Base-by-base conservation (phyloP, 495 filamentous ascomycete species). In the Daldinia caldariorum region DNA sequence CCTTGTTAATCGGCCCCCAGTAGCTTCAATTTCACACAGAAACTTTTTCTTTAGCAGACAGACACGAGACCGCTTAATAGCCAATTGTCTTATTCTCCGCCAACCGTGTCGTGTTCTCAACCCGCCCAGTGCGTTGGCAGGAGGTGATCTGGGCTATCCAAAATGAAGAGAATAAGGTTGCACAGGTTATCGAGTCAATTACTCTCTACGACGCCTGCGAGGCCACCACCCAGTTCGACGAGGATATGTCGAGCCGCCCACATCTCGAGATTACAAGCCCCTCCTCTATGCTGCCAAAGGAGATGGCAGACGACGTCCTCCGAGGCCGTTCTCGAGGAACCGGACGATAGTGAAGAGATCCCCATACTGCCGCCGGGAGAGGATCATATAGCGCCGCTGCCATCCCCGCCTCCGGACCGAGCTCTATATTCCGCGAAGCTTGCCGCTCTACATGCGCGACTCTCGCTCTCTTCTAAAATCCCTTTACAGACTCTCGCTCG, bases 391-490 rank as follows among this genome's bases (percentile, higher is more conserved):
- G n/a, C 26, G 50, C 50, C 64, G 4, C 63, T 84, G 37, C 87
- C 91, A 65, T 94, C 91, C 74, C 93, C 90, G 69, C 86, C 84
- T 61, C 87, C 89, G 63, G 82, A 86, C 70, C 83, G 83, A 67
- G 90, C 94, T n/a, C 78, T 84, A 59, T 75, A 81, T 65, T 97
- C 95, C 58, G 89, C 94, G 61, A 97, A 97, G 83, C 91, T 99
- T 74, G 89, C 94, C 68, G 93, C 95, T 62, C 89, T 99, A 35
- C 94, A 97, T 80, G 91, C 94, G 75, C 94, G 95, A 74, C 90
- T 99, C 53, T 88, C 88, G 58, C 89, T 99, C 64, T 89, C 94
- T 34, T 83, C 87, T 37, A 90, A 89, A 78, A 84, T 97, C 69
- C 96, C 95, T 7, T 81, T 97, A 35, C 85, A 97, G 78, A 92